phyloP scores from a whole-genome alignment of 2,329 filamentous ascomycete species.

The Davidsoniella australis region DNA sequence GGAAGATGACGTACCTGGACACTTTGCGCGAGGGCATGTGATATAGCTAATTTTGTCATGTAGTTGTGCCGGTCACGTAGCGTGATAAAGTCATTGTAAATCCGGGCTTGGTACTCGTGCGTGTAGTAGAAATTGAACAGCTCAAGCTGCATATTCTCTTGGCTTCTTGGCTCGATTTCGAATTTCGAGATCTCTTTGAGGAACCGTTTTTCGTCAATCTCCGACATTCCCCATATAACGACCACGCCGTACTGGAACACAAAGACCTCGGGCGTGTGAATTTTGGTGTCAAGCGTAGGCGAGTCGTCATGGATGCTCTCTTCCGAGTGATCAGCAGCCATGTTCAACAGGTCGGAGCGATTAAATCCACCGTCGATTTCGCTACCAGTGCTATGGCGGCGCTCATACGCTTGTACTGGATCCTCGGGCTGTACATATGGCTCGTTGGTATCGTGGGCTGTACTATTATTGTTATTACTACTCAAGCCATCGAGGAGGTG shows the following conservation, averaged over 20 bases:
- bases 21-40: conserved; percentile 84
- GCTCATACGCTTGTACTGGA: conserved; percentile 33
- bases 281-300: conserved; percentile 66
- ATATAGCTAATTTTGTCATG: conserved; percentile 95
- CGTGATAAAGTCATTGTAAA: conserved; percentile 99
- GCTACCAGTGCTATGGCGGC: conserved; percentile 62
- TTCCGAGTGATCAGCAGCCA: neutral
- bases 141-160: conserved; percentile 84
- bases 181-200: conserved; percentile 90
- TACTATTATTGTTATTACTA: conserved; percentile 1
- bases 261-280: conserved; percentile 89
- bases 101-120: conserved; percentile 88
- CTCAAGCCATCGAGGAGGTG: conserved; percentile 18
- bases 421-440: conserved; percentile 19
- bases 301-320: conserved; percentile 26
- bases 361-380: conserved; percentile 20
- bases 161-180: conserved; percentile 72
- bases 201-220: conserved; percentile 77
- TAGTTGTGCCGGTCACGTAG: conserved; percentile 87
- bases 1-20: conserved; percentile 49
- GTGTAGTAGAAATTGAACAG: conserved; percentile 99
- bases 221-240: conserved; percentile 95
- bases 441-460: conserved; percentile 17
- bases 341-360: conserved; percentile 7
- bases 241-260: conserved; percentile 95